Base-by-base conservation (phyloP, 768 basidiomycete species). In the Suillus subluteus region DNA sequence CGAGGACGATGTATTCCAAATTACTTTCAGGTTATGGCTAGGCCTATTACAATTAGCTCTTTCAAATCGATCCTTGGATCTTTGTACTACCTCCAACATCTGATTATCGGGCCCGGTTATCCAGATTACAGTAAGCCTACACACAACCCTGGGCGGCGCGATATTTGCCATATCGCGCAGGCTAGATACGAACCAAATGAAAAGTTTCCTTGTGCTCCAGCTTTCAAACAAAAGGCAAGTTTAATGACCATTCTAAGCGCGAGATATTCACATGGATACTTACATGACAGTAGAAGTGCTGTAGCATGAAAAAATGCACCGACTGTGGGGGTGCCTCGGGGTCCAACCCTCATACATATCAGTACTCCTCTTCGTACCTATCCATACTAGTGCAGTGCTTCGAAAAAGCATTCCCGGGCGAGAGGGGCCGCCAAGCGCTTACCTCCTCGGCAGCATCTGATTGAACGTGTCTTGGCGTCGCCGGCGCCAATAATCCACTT, bases 341-440 rank as follows among this genome's bases (percentile, higher is more conserved):
- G 59, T 61, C 59, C 30, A 32, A 41, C 59, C 43, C 18, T 21
- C 3, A 21, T 11, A 59, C 18, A 18, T 40, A 41, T 68, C 67
- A 77, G 44, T 72, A 66, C 44, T 77, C 76, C 71, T 77, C 73
- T 37, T 77, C 76, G 38, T 79, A 77, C 68, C 73, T 68, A 63
- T 74, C 76, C 50, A 67, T 43, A 35, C 61, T 56, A 63, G 71
- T 41, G 66, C 56, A 59, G 54, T 67, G 64, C 37, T 50, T 66
- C 61, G 69, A 70, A 66, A 70, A 72, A 61, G 63, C 65, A 38
- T 59, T 65, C 38, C 76, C 82, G 32, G 81, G 79, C 52, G 79
- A 80, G 65, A 75, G 62, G 30, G 79, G 75, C 65, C 84, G 75
- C 86, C 87, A 87, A 67, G 81, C 81, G 63, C 82, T 80, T 43